Base-by-base conservation (phyloP, 208 protist genomes). In the Leishmania martiniquensis region DNA sequence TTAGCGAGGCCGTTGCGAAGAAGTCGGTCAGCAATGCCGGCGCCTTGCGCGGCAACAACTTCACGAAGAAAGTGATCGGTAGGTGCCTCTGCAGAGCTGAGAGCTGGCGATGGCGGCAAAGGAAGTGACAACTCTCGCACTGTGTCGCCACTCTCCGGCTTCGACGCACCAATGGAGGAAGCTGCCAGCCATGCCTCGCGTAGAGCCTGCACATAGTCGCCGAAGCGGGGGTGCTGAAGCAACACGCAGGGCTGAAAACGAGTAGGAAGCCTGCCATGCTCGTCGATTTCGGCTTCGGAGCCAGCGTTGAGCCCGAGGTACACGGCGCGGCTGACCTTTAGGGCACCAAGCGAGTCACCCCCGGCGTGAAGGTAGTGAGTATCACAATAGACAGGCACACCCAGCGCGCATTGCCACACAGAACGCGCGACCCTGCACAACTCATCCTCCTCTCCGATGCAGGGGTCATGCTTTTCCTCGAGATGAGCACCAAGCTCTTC, bases 301-400 rank as follows among this genome's bases (percentile, higher is more conserved):
- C 82, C 80, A 49, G 70, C 76, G 45, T 83, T 42, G 49, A 93
- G 62, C n/a, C 37, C 37, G 25, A 91, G 73, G 78, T 84, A 91
- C 37, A 93, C 69, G 34, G 78, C 82, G 12, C 87, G 82, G 29
- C 78, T 89, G 22, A 91, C 67, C 80, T 90, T 90, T 54, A 93
- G 70, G 17, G 89, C 89, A 15, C 85, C 89, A 44, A 93, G 84
- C 3, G 89, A 93, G 85, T 93, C 89, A 25, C 89, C 89, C 25
- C 89, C 89, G 0, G 78, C 62, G 70, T 86, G 82, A 55, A 88
- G 79, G 76, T 87, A 93, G 85, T 93, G 75, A n/a, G 89, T 89
- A 57, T 70, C 49, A 22, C 63, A 37, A n/a, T 44, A 54, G 1
- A 89, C 74, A 22, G 80, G 57, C 37, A 87, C 59, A 25, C 84